These are phyloP conservation scores for Aegilops bicornis DNA, from an alignment of 176 grass and related monocot genomes.

Conservation along the genomic window DNA sequence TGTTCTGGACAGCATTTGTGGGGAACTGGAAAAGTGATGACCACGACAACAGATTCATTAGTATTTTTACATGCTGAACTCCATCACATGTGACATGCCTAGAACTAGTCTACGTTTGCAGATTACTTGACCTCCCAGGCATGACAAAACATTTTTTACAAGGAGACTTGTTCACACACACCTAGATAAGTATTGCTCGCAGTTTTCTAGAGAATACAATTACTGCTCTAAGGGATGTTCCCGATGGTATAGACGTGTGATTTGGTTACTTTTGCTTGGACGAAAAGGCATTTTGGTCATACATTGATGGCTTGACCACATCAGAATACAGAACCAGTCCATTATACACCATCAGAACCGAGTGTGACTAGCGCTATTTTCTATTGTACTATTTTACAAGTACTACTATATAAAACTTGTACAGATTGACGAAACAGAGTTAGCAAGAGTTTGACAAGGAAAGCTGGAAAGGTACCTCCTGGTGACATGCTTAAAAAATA, in stretches of 20 bases:
- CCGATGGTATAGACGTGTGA: neutral
- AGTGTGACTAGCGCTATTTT: neutral
- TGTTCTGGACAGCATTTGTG: neutral
- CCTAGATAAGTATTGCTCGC: neutral
- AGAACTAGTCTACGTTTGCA: neutral
- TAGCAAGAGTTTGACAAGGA: neutral
- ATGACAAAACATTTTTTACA: neutral
- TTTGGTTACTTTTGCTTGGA: neutral
- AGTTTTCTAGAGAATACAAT: neutral
- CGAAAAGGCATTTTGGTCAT: conserved; percentile 1
- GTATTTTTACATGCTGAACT: neutral
- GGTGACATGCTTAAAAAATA: conserved; percentile 7
- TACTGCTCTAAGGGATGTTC: neutral
- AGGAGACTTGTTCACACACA: neutral
- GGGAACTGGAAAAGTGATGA: neutral
- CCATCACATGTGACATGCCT: neutral
- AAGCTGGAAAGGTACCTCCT: conserved; percentile 4
- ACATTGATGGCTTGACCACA: conserved; percentile 15
- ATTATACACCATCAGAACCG: neutral
- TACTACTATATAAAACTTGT: neutral
- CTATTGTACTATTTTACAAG: neutral
- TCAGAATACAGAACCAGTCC: neutral
- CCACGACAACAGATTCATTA: neutral
- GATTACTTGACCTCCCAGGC: conserved; percentile 4
- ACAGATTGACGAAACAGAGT: neutral